Conservation (phyloP, 371 early-diverging fungal genomes). For the Mycotypha africana region DNA sequence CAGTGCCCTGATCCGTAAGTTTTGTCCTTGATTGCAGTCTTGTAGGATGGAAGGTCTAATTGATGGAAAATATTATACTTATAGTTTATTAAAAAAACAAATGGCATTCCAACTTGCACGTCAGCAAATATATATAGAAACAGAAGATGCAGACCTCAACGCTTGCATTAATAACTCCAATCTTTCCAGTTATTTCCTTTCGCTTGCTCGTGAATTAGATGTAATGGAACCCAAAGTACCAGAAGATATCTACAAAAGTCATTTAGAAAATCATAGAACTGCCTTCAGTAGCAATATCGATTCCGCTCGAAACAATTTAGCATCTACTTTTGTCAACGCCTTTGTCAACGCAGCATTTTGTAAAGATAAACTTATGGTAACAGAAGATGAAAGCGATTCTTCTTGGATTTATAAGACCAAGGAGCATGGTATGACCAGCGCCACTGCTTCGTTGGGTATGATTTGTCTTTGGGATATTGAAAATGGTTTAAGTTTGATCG, state of each 20-base stretch:
- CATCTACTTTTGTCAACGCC: conserved; percentile 96
- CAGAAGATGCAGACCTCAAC: conserved; percentile 75
- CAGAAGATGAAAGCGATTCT: conserved; percentile 64
- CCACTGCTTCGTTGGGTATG: conserved; percentile 91
- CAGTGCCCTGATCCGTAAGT: conserved; percentile 77
- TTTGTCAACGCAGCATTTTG: conserved; percentile 97
- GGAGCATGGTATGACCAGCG: conserved; percentile 92
- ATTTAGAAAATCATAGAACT: conserved; percentile 80
- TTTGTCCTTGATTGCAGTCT: too few species aligned
- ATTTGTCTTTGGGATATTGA: conserved; percentile 95
- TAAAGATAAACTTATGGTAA: conserved; percentile 82
- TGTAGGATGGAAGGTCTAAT: too few species aligned
- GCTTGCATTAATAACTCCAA: conserved; percentile 86
- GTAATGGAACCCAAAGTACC: conserved; percentile 94
- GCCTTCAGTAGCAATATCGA: conserved; percentile 74
- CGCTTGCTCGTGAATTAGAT: conserved; percentile 89
- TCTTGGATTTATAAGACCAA: conserved; percentile 97
- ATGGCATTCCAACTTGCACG: conserved; percentile 92
- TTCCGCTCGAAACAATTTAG: conserved; percentile 92
- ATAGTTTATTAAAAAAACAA: conserved; percentile 81
- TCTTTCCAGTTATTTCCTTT: conserved; percentile 80
- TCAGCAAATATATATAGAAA: conserved; percentile 79
- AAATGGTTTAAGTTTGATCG: conserved; percentile 82
- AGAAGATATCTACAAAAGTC: conserved; percentile 96
- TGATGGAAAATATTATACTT: neutral